phyloP scores from a whole-genome alignment of 1,139 yeast genomes.

The Candida glucosophila region DNA sequence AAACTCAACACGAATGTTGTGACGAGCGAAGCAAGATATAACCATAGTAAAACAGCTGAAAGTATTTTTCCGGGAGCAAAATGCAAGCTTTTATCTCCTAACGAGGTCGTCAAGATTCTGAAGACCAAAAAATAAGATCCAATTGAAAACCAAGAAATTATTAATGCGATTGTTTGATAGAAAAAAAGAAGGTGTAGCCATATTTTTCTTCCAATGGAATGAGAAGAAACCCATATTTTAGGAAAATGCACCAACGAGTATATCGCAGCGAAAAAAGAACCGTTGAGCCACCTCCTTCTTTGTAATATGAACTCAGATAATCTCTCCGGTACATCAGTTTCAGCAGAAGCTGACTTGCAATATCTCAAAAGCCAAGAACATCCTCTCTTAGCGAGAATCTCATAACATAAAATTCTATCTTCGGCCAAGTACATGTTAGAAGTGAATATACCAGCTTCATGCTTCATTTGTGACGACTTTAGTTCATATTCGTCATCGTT shows the following conservation, averaged over 20 bases:
- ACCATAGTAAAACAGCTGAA: slow-evolving; percentile 80
- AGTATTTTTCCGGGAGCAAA: slow-evolving; percentile 68
- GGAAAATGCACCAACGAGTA: slow-evolving; percentile 38
- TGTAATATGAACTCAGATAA: slow-evolving; percentile 40
- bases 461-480: slow-evolving; percentile 30
- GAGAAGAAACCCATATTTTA: slow-evolving; percentile 36
- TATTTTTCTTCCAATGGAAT: slow-evolving; percentile 32
- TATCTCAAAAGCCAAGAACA: slow-evolving; percentile 39
- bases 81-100: slow-evolving; percentile 39
- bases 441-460: slow-evolving; percentile 42
- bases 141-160: slow-evolving; percentile 72
- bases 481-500: slow-evolving; percentile 38
- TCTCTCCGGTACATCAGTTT: slow-evolving; percentile 42
- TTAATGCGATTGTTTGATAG: slow-evolving; percentile 34
- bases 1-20: slow-evolving; percentile 86
- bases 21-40: slow-evolving; percentile 79
- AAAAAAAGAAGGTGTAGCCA: slow-evolving; percentile 35
- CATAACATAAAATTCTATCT: slow-evolving; percentile 42
- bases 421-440: slow-evolving; percentile 45
- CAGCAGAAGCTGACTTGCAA: slow-evolving; percentile 39
- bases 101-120: slow-evolving; percentile 64
- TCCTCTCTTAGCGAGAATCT: slow-evolving; percentile 37
- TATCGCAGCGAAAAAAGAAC: slow-evolving; percentile 42
- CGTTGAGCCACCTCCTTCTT: slow-evolving; percentile 45
- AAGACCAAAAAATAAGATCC: slow-evolving; percentile 78